A percentile compares a stretch with the other conserved stretches of the same genome.
Conservation (phyloP, 2,329 filamentous ascomycete genomes). For the Colletotrichum endophyticum region DNA sequence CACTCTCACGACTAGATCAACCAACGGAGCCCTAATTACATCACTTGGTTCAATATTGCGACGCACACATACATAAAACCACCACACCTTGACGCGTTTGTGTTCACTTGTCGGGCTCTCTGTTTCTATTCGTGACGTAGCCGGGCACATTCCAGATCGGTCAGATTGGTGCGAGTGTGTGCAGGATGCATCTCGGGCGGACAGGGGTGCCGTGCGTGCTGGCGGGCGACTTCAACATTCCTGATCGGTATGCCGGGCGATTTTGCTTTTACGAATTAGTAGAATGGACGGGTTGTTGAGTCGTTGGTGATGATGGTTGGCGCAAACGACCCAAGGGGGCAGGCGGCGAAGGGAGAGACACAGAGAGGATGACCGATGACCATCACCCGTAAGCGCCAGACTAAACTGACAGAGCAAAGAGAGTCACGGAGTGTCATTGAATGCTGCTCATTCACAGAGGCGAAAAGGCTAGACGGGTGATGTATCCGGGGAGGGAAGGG, state of each 20-base stretch:
- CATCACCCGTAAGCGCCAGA: neutral
- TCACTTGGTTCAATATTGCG: neutral
- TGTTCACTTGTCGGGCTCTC: neutral
- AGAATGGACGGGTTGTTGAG: neutral
- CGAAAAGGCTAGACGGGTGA: neutral
- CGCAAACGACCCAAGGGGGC: neutral
- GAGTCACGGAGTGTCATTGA: neutral
- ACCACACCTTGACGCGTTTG: neutral
- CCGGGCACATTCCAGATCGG: constrained; percentile 11
- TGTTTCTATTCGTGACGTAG: neutral
- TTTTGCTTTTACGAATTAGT: neutral
- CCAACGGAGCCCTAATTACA: neutral
- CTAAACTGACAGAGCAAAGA: neutral
- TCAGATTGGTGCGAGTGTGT: constrained; percentile 10
- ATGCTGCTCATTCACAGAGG: neutral
- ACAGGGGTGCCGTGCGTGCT: neutral
- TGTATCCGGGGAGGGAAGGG: constrained; percentile 6
- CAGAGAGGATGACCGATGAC: neutral
- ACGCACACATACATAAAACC: neutral
- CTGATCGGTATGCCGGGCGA: neutral
- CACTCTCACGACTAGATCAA: neutral
- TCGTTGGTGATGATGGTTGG: neutral
- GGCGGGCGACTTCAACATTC: constrained; percentile 1
- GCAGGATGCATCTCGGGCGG: constrained; percentile 13
- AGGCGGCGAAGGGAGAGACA: neutral